phyloP scores from a whole-genome alignment of 179 eudicot species.

The Nepenthes alata region DNA sequence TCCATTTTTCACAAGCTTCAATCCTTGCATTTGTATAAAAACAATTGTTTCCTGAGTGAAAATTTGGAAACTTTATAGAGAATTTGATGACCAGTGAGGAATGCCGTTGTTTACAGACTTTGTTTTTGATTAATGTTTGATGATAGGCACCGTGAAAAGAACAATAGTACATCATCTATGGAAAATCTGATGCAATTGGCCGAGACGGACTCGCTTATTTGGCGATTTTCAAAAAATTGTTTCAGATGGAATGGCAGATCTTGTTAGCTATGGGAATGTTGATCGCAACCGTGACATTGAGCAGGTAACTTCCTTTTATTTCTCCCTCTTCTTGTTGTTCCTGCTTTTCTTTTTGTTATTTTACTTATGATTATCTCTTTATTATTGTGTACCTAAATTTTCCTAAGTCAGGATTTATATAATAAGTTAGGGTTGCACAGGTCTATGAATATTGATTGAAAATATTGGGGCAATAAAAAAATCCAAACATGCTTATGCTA shows the following conservation, averaged over 20 bases:
- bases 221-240: slow-evolving; percentile 21
- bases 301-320: slow-evolving; percentile 31
- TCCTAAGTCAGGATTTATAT: neutral
- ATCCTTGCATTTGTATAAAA: no score
- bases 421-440: neutral
- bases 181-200: slow-evolving; percentile 9
- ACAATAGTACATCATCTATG: slow-evolving; percentile 19
- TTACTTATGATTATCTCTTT: neutral
- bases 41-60: no score
- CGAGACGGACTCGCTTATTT: slow-evolving; percentile 17
- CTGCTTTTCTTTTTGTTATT: neutral
- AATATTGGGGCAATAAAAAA: neutral
- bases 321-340: neutral
- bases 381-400: neutral
- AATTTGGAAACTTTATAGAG: no score
- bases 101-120: no score
- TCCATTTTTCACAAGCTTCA: no score
- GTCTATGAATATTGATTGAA: neutral
- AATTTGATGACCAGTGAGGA: no score
- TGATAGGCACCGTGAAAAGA: slow-evolving; percentile 22
- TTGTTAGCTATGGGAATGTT: slow-evolving; percentile 52
- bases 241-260: slow-evolving; percentile 99
- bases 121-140: slow-evolving; percentile 5
- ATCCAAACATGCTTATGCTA: neutral
- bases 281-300: slow-evolving; percentile 48